phyloP scores from a whole-genome alignment of 177 flowering plant genomes.

The Vitis hybrid region DNA sequence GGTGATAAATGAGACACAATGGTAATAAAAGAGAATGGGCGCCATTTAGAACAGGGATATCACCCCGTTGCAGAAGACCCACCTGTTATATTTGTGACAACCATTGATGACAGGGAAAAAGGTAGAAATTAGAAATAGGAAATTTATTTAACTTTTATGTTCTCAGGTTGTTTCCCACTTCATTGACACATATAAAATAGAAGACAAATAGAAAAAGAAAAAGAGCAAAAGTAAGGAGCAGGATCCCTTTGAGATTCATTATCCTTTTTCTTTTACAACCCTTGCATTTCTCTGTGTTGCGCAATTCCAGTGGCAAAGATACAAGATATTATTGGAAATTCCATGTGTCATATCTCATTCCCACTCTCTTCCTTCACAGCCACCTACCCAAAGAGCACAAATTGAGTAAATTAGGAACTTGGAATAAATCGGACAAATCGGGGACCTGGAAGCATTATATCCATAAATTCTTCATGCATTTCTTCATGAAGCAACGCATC shows the following conservation, averaged over 20 bases:
- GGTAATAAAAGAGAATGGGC: conserved; percentile 1
- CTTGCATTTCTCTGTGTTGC: background rate
- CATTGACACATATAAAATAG: conserved; percentile 32
- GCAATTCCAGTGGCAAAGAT: conserved; percentile 3
- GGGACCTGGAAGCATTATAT: background rate
- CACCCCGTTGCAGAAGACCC: background rate
- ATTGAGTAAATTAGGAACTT: background rate
- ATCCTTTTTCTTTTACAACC: background rate
- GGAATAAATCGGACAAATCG: background rate
- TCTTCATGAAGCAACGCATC: too few species aligned
- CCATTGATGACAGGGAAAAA: conserved; percentile 6
- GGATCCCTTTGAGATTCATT: conserved; percentile 13
- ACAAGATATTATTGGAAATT: conserved; percentile 1
- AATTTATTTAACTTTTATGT: conserved; percentile 3
- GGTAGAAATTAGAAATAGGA: background rate
- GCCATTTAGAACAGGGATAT: background rate
- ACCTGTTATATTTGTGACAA: background rate
- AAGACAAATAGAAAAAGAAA: background rate
- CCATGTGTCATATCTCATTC: conserved; percentile 9
- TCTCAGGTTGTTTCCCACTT: conserved; percentile 38
- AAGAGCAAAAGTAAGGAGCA: conserved; percentile 4
- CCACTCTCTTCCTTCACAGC: conserved; percentile 36
- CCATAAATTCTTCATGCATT: background rate
- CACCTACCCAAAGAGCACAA: conserved; percentile 21
- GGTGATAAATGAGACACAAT: too few species aligned